Percentiles rank a stretch among this genome's conserved stretches.
phyloP scores from a whole-genome alignment of 139 green algal genomes.

The Nannochloris sp. region DNA sequence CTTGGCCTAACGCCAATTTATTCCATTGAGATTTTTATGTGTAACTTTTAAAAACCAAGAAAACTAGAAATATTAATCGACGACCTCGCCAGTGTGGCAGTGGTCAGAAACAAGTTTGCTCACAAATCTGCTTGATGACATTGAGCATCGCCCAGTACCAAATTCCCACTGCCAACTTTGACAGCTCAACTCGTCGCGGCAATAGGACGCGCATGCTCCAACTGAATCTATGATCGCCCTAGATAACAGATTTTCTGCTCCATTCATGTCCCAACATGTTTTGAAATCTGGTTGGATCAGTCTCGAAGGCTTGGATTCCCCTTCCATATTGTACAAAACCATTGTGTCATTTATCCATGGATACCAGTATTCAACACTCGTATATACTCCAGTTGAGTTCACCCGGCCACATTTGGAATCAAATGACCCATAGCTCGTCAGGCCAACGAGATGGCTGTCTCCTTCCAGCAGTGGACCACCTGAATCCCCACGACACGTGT shows the following conservation, averaged over 20 bases:
- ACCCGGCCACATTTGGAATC: neutral
- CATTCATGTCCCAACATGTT: neutral
- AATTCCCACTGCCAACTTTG: too few species aligned
- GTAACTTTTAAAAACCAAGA: too few species aligned
- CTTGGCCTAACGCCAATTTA: too few species aligned
- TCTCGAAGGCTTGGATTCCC: neutral
- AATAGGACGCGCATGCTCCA: neutral
- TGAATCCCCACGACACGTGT: conserved; percentile 5
- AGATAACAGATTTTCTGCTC: neutral
- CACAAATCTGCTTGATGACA: too few species aligned
- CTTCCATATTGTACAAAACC: conserved; percentile 5
- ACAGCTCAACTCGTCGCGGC: neutral
- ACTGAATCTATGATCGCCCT: neutral
- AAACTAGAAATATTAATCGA: too few species aligned
- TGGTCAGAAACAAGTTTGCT: too few species aligned
- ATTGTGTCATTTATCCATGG: conserved; percentile 9
- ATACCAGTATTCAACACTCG: conserved; percentile 2
- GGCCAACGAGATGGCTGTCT: neutral
- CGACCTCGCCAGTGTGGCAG: too few species aligned
- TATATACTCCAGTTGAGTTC: conserved; percentile 5
- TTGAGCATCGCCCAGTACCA: too few species aligned
- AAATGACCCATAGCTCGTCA: conserved; percentile 6
- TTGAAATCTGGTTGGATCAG: conserved; percentile 9
- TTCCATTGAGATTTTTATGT: too few species aligned
- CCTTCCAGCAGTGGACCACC: conserved; percentile 3